These are phyloP conservation scores for Phialemonium atrogriseum DNA, from an alignment of 2,329 filamentous ascomycete genomes.

Conservation along the genomic window DNA sequence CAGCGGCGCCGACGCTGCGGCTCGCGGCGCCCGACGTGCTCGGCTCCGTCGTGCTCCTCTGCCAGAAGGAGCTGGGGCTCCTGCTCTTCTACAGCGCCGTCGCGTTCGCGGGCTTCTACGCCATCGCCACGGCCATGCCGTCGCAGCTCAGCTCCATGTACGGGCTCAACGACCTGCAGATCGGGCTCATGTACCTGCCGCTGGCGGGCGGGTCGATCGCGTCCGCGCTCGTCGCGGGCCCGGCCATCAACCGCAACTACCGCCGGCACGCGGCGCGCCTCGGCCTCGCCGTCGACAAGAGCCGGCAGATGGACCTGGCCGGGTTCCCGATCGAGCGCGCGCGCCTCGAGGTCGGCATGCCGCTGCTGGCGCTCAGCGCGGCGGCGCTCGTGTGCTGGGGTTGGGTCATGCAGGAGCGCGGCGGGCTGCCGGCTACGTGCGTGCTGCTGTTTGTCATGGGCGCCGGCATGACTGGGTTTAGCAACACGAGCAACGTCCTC, in stretches of 20 bases:
- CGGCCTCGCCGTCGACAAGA: slow-evolving; percentile 44
- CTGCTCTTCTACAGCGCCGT: slow-evolving; percentile 35
- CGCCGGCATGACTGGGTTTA: slow-evolving; percentile 43
- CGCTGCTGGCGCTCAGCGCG: slow-evolving; percentile 41
- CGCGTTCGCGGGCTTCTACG: slow-evolving; percentile 42
- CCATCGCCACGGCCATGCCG: slow-evolving; percentile 35
- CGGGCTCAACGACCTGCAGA: slow-evolving; percentile 44
- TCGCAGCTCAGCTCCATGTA: slow-evolving; percentile 42
- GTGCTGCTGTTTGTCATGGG: slow-evolving; percentile 39
- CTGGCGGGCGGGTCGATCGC: slow-evolving; percentile 40
- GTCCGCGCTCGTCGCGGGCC: slow-evolving; percentile 38
- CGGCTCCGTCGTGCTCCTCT: slow-evolving; percentile 68
- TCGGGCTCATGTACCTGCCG: slow-evolving; percentile 47
- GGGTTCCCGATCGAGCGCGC: slow-evolving; percentile 44
- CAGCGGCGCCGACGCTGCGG: slow-evolving; percentile 31
- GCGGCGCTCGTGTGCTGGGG: slow-evolving; percentile 40
- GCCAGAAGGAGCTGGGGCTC: slow-evolving; percentile 68
- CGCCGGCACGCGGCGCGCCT: slow-evolving; percentile 47
- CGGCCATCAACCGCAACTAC: slow-evolving; percentile 60
- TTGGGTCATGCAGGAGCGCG: slow-evolving; percentile 36
- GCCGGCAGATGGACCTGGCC: slow-evolving; percentile 39
- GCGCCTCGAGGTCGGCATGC: slow-evolving; percentile 39
- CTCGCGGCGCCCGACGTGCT: slow-evolving; percentile 58
- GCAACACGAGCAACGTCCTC: slow-evolving; percentile 42
- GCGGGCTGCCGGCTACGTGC: slow-evolving; percentile 36